phyloP scores from a whole-genome alignment of 2,329 filamentous ascomycete genomes.

The Colletotrichum cordylinicola region DNA sequence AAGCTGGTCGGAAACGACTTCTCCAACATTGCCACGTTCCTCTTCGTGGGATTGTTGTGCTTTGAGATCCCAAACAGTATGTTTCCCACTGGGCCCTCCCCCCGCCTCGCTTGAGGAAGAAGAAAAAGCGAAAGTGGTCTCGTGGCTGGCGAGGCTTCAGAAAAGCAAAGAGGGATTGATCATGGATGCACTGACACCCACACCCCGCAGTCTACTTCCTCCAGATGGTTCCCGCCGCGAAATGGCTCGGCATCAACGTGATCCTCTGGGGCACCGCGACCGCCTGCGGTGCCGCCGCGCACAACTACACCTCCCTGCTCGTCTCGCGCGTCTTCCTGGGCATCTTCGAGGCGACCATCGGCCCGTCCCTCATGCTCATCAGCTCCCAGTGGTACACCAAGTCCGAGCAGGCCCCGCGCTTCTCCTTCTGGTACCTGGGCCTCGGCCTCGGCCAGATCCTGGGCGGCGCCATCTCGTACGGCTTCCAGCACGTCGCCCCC shows the following conservation, averaged over 20 bases:
- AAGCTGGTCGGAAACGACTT: constrained; percentile 65
- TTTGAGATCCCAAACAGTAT: constrained; percentile 66
- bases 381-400: constrained; percentile 65
- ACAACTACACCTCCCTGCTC: constrained; percentile 58
- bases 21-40: constrained; percentile 64
- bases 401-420: constrained; percentile 62
- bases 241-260: constrained; percentile 66
- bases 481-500: constrained; percentile 57
- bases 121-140: neutral
- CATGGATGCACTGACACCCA: neutral
- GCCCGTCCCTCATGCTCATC: constrained; percentile 65
- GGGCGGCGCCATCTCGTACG: constrained; percentile 52
- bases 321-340: constrained; percentile 64
- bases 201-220: constrained; percentile 57
- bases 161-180: neutral
- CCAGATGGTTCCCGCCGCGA: constrained; percentile 64
- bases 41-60: constrained; percentile 66
- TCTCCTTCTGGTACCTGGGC: constrained; percentile 67
- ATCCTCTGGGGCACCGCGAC: constrained; percentile 64
- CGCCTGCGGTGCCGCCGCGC: constrained; percentile 57
- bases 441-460: constrained; percentile 63
- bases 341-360: constrained; percentile 65
- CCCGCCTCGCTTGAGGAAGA: neutral
- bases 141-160: neutral
- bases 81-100: constrained; percentile 20